These are phyloP conservation scores for Colletotrichum cuscutae DNA, from an alignment of 2,329 filamentous ascomycete species.

Conservation along the genomic window DNA sequence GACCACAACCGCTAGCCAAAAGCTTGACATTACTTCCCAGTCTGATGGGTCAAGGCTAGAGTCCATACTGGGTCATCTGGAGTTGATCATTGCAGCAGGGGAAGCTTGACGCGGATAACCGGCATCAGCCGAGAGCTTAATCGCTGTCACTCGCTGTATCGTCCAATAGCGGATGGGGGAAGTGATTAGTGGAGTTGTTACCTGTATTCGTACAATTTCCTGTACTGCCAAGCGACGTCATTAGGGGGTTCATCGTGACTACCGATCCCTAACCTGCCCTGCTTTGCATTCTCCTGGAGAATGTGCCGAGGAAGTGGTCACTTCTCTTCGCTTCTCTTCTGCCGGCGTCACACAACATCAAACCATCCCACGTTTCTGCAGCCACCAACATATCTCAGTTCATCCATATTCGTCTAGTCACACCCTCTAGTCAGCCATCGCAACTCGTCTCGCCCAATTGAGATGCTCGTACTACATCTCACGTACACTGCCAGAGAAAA, in stretches of 20 bases:
- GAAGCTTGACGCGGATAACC: conserved; percentile 21
- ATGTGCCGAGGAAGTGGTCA: no score
- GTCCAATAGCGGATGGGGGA: not conserved
- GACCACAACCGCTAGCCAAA: conserved; percentile 14
- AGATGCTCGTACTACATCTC: not conserved
- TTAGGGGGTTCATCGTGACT: not conserved
- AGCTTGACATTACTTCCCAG: conserved; percentile 20
- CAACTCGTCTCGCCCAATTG: not conserved
- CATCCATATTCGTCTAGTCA: not conserved
- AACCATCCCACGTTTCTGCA: not conserved
- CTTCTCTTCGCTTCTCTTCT: not conserved
- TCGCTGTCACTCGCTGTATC: not conserved
- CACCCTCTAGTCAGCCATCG: not conserved
- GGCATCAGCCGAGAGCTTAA: conserved; percentile 30
- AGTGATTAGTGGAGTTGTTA: conserved; percentile 1
- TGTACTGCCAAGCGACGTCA: conserved; percentile 23
- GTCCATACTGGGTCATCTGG: not conserved
- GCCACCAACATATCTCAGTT: not conserved
- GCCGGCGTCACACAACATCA: not conserved
- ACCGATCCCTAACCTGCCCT: not conserved
- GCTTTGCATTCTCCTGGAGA: not conserved
- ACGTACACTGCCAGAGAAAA: not conserved
- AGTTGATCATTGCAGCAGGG: conserved; percentile 2
- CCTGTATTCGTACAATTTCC: not conserved
- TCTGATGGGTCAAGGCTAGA: not conserved